A percentile compares a stretch with the other conserved stretches of the same genome.
Evolutionary conservation across 768 basidiomycete species (phyloP).

Genomic region (Macrolepiota albuminosa): DNA sequence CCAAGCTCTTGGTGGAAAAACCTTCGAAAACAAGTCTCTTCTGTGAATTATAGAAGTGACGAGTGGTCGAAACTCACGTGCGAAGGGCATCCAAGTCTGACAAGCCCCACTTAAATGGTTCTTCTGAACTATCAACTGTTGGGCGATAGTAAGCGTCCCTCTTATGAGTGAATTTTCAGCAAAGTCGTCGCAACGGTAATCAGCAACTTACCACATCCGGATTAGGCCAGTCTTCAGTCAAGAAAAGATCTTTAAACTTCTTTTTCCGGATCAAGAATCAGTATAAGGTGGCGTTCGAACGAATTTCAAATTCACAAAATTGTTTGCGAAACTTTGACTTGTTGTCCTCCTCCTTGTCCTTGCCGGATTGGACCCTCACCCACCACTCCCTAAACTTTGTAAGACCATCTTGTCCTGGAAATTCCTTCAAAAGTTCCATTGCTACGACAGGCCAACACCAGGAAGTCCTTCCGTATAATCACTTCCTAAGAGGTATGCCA

Average conservation of each 20-base stretch:
- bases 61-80: slow-evolving; percentile 40
- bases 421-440: slow-evolving; percentile 93
- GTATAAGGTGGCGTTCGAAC: background rate
- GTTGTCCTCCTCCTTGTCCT: slow-evolving; percentile 72
- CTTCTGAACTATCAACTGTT: slow-evolving; percentile 84
- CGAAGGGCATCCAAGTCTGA: slow-evolving; percentile 95
- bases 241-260: slow-evolving; percentile 78
- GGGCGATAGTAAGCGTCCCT: slow-evolving; percentile 93
- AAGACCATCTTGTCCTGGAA: slow-evolving; percentile 80
- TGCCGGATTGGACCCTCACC: slow-evolving; percentile 86
- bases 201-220: slow-evolving; percentile 69
- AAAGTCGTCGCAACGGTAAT: background rate
- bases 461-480: slow-evolving; percentile 93
- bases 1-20: slow-evolving; percentile 75
- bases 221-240: slow-evolving; percentile 87
- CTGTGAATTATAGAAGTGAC: background rate
- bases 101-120: slow-evolving; percentile 94
- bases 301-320: slow-evolving; percentile 56
- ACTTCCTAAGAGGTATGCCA: slow-evolving; percentile 94
- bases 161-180: slow-evolving; percentile 32
- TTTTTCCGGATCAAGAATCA: slow-evolving; percentile 60
- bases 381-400: slow-evolving; percentile 93
- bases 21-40: slow-evolving; percentile 27
- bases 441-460: slow-evolving; percentile 92
- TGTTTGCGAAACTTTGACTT: slow-evolving; percentile 73